Conservation (phyloP, 306 rosid species). For the Canavalia gladiata region DNA sequence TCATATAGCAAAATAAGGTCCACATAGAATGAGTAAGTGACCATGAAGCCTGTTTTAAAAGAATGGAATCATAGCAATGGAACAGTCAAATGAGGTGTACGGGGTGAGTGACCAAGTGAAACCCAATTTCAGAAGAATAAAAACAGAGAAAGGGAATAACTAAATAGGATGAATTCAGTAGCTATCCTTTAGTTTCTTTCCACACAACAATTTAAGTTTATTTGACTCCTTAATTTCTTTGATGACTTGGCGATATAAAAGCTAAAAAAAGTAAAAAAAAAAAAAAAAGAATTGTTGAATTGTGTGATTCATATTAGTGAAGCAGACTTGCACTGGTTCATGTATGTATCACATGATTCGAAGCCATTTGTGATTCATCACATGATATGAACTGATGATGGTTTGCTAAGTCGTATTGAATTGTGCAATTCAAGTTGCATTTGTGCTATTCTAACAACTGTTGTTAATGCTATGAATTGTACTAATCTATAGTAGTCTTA, state of each 20-base stretch:
- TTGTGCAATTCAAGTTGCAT: background rate
- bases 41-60: background rate
- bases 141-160: no score
- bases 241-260: background rate
- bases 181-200: background rate
- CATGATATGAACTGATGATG: background rate
- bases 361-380: background rate
- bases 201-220: background rate
- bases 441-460: background rate
- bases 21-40: background rate
- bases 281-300: background rate
- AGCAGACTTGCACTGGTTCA: background rate
- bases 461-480: background rate
- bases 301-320: background rate
- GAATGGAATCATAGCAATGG: background rate
- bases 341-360: background rate
- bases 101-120: background rate
- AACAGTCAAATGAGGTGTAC: background rate
- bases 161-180: background rate
- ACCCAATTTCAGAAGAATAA: no score
- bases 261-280: background rate
- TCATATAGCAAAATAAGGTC: background rate
- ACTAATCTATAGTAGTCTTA: constrained; percentile 16
- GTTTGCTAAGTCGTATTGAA: background rate
- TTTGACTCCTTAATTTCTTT: background rate